Percentiles rank a stretch among this genome's conserved stretches.
Evolutionary conservation across 2,329 filamentous ascomycete species (phyloP).

Genomic region (Dissoconium aciculare): DNA sequence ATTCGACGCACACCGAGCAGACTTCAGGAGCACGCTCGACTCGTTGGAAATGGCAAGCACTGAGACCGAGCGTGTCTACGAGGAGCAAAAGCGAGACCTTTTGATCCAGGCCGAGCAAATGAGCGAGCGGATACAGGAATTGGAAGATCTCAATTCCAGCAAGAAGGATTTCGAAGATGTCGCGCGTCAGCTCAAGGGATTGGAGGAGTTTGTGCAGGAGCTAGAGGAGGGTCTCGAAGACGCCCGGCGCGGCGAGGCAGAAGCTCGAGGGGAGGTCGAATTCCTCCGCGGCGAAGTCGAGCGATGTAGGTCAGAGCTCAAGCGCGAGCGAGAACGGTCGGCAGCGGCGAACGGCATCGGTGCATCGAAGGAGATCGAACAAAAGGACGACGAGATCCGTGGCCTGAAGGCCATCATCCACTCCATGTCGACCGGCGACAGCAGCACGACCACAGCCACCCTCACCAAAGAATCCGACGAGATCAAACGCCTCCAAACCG

Average conservation of each 20-base stretch:
- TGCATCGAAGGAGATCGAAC: constrained; percentile 58
- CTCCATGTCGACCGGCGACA: constrained; percentile 61
- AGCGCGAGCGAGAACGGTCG: constrained; percentile 74
- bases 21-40: constrained; percentile 94
- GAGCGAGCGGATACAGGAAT: constrained; percentile 67
- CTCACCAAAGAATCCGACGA: constrained; percentile 27
- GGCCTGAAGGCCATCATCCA: constrained; percentile 97
- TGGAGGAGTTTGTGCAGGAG: constrained; percentile 92
- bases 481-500: constrained; percentile 42
- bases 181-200: constrained; percentile 77
- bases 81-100: constrained; percentile 76
- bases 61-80: constrained; percentile 91
- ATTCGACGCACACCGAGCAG: constrained; percentile 85
- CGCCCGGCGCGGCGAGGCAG: constrained; percentile 80
- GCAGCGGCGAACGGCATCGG: constrained; percentile 36
- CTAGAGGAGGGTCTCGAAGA: constrained; percentile 94
- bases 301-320: constrained; percentile 71
- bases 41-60: constrained; percentile 89
- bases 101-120: constrained; percentile 64
- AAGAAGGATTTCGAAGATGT: constrained; percentile 85
- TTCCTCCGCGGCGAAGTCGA: constrained; percentile 92
- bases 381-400: constrained; percentile 93
- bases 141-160: constrained; percentile 62
- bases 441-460: constrained; percentile 17
- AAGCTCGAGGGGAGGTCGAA: constrained; percentile 89